A percentile compares a stretch with the other conserved stretches of the same genome.
Conservation (phyloP, 129 eudicot species). For the Ambrosia artemisiifolia region DNA sequence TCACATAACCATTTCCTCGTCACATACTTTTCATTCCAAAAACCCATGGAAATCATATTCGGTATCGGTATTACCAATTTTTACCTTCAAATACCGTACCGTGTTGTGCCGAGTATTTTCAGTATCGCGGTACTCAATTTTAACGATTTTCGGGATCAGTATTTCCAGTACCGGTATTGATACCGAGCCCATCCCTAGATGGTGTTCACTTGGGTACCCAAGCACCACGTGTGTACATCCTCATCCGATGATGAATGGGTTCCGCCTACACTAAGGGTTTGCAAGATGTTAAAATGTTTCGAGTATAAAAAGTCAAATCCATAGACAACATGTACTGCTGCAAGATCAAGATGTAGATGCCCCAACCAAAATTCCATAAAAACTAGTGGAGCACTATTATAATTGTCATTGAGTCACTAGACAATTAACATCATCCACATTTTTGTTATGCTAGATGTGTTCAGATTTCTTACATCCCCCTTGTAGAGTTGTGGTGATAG, state of each 20-base stretch:
- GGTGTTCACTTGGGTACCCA: too few species aligned
- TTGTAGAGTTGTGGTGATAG: neutral
- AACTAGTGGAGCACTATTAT: conserved; percentile 2
- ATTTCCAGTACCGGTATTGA: too few species aligned
- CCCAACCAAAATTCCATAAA: conserved; percentile 1
- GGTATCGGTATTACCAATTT: too few species aligned
- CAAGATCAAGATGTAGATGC: neutral
- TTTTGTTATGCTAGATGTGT: conserved; percentile 13
- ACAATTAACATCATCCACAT: conserved; percentile 13
- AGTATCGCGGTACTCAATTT: too few species aligned
- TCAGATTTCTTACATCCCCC: conserved; percentile 2
- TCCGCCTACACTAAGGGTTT: neutral
- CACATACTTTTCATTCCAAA: too few species aligned
- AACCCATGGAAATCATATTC: too few species aligned
- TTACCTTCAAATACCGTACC: too few species aligned
- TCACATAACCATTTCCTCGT: too few species aligned
- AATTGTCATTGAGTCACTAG: conserved; percentile 6
- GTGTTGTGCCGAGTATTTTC: too few species aligned
- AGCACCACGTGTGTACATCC: too few species aligned
- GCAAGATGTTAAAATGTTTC: neutral
- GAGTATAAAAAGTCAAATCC: conserved; percentile 11
- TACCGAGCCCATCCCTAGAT: too few species aligned
- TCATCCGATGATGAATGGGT: neutral
- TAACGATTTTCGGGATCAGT: too few species aligned
- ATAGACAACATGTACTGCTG: conserved; percentile 7